These are phyloP conservation scores for Acacia melanoxylon DNA, from an alignment of 306 rosid genomes.

Conservation along the genomic window DNA sequence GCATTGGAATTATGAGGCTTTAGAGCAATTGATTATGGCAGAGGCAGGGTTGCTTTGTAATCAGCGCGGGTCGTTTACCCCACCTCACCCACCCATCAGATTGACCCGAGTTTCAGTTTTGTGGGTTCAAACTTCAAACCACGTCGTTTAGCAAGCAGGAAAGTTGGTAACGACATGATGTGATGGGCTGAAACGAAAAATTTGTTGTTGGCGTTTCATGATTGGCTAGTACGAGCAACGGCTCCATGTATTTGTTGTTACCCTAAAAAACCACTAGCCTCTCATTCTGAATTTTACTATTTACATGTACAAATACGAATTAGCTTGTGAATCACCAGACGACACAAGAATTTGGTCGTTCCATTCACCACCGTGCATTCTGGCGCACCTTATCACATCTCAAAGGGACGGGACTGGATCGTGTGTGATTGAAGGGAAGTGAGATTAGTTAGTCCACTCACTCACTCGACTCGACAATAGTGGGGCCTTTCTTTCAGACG, in stretches of 20 bases:
- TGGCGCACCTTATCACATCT: not conserved
- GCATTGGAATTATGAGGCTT: too few relatives aligned
- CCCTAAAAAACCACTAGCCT: not conserved
- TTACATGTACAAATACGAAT: not conserved
- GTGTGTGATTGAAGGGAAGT: not conserved
- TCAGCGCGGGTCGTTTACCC: not conserved
- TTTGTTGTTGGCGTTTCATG: not conserved
- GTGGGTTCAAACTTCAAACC: not conserved
- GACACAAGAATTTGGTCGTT: not conserved
- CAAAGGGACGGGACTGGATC: not conserved
- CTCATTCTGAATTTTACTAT: not conserved
- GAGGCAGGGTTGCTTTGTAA: not conserved
- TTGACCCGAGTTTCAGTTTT: not conserved
- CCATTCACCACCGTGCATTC: not conserved
- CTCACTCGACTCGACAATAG: not conserved
- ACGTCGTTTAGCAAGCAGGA: not conserved
- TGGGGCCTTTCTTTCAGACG: not conserved
- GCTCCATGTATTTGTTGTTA: not conserved
- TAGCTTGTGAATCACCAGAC: not conserved
- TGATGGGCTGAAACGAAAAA: not conserved
- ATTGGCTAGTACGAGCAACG: not conserved
- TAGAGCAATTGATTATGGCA: too few relatives aligned
- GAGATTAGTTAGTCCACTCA: not conserved
- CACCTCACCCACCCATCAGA: not conserved
- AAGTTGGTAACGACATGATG: not conserved